Conservation (phyloP, 179 eudicot genomes). For the Camellia oleifera region DNA sequence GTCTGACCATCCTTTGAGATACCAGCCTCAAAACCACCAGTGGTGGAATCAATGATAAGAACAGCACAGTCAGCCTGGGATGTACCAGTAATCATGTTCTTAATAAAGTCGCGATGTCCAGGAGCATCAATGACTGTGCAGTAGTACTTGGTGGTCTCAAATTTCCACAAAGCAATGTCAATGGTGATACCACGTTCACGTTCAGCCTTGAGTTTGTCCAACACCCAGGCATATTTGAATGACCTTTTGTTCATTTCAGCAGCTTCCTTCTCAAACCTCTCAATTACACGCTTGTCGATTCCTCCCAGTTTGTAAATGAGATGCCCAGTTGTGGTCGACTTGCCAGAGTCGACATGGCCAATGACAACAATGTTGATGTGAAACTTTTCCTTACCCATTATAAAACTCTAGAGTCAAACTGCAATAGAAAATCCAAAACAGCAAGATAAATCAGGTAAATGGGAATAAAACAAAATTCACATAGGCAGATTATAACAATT, state of each 20-base stretch:
- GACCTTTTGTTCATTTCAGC: conserved; percentile 17
- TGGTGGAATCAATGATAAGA: too few relatives aligned
- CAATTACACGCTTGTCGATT: conserved; percentile 25
- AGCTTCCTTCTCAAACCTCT: conserved; percentile 17
- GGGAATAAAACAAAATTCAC: not conserved
- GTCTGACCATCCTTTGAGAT: too few relatives aligned
- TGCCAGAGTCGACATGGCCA: conserved; percentile 30
- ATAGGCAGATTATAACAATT: not conserved
- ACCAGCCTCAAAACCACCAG: too few relatives aligned
- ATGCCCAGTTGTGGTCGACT: conserved; percentile 15
- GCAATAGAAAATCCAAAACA: not conserved
- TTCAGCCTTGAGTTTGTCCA: conserved; percentile 29
- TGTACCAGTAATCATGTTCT: too few relatives aligned
- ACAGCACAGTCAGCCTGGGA: too few relatives aligned
- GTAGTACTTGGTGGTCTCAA: conserved; percentile 17
- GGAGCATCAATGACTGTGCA: conserved; percentile 25
- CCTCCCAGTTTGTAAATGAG: conserved; percentile 23
- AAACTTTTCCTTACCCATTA: conserved; percentile 24
- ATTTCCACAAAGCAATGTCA: conserved; percentile 16
- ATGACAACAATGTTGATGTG: conserved; percentile 29
- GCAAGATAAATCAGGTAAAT: not conserved
- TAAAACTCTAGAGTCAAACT: not conserved
- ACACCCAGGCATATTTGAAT: conserved; percentile 14
- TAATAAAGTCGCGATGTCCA: conserved; percentile 14
- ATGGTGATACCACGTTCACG: conserved; percentile 31